Evolutionary conservation across 306 rosid genomes (phyloP).

Genomic region (barrel medic (Medicago truncatula)): DNA sequence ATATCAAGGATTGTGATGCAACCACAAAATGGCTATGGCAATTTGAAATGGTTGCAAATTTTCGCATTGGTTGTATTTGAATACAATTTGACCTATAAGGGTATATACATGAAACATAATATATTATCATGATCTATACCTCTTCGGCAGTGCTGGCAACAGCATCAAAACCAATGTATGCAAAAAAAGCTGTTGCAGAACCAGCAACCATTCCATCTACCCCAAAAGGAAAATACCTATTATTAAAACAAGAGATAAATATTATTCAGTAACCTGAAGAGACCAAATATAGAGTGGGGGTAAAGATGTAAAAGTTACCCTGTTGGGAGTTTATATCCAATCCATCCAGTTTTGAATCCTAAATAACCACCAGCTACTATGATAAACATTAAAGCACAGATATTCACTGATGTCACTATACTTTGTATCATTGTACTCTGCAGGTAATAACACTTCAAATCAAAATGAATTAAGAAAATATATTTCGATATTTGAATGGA

Average conservation of each 20-base stretch:
- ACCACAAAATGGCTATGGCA: neutral
- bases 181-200: conserved; percentile 93
- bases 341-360: conserved; percentile 94
- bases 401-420: conserved; percentile 72
- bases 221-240: conserved; percentile 91
- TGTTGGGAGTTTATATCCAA: conserved; percentile 80
- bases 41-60: neutral
- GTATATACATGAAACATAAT: neutral
- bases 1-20: neutral
- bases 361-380: conserved; percentile 76
- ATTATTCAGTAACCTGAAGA: conserved; percentile 3
- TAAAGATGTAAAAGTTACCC: conserved; percentile 62
- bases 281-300: neutral
- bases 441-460: conserved; percentile 36
- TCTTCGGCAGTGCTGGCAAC: conserved; percentile 95
- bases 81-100: neutral
- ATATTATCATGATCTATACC: conserved; percentile 46
- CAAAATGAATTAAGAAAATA: conserved; percentile 10
- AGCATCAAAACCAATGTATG: conserved; percentile 88
- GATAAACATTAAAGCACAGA: conserved; percentile 83
- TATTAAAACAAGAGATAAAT: conserved; percentile 37
- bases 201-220: conserved; percentile 96
- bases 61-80: neutral
- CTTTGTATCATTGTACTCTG: conserved; percentile 86
- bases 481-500: neutral